Percentiles rank a stretch among this genome's conserved stretches.
These are phyloP conservation scores for Coemansia sp. DNA, from an alignment of 192 early-diverging fungal species.

Conservation along the genomic window DNA sequence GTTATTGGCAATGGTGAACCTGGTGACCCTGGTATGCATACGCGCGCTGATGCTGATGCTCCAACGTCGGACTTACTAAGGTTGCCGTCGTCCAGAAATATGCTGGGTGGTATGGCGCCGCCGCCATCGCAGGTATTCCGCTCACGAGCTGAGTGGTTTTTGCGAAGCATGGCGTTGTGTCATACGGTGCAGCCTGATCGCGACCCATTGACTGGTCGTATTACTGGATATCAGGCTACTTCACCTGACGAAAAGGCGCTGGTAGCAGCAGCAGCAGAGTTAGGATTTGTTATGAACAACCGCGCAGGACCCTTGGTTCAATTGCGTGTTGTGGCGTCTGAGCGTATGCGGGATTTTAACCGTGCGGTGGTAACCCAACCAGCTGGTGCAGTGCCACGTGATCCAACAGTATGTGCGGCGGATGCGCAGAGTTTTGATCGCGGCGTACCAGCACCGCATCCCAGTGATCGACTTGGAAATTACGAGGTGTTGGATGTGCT, in stretches of 20 bases:
- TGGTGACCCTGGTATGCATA: constrained; percentile 29
- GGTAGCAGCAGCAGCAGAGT: constrained; percentile 71
- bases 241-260: constrained; percentile 86
- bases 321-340: constrained; percentile 49
- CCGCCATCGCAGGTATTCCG: constrained; percentile 43
- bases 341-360: constrained; percentile 52
- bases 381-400: background rate
- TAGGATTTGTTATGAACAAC: constrained; percentile 69
- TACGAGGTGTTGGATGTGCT: constrained; percentile 69
- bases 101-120: constrained; percentile 18
- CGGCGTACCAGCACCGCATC: constrained; percentile 43
- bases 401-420: constrained; percentile 45
- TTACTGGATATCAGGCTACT: constrained; percentile 74
- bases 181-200: constrained; percentile 79
- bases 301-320: constrained; percentile 55
- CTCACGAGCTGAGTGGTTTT: constrained; percentile 61
- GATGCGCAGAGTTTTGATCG: constrained; percentile 62
- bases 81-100: constrained; percentile 38
- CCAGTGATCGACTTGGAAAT: constrained; percentile 40
- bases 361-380: constrained; percentile 9
- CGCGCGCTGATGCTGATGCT: constrained; percentile 37
- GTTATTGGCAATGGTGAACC: constrained; percentile 9
- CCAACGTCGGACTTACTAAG: constrained; percentile 37
- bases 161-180: constrained; percentile 75
- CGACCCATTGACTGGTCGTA: constrained; percentile 57